Base-by-base conservation (phyloP, 1,284 basidiomycete species). In the Kwoniella shivajii region DNA sequence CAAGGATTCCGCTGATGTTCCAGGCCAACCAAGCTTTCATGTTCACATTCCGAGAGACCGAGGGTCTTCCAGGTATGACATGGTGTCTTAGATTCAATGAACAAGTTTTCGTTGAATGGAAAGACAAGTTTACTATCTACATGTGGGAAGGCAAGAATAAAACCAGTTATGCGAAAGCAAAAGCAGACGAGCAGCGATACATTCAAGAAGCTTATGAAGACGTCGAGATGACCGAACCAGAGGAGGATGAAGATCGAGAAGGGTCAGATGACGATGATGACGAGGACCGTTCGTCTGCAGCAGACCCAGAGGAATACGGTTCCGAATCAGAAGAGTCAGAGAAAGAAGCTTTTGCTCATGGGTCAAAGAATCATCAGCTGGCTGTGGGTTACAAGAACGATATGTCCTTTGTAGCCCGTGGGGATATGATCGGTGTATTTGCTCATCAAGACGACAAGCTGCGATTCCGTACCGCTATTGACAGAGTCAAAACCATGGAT, bases 341-440 rank as follows among this genome's bases (percentile, higher is more conserved):
- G 78, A 78, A 20, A 65, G 71, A 65, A 38, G 56, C 57, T 6
- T 71, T 71, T 49, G 77, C 80, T 33, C 54, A 79, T 79, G 63
- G 74, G 27, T 84, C 85, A 36, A 89, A 89, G 62, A 98, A 99
- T 78, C 90, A 91, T 33, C 89, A 93, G 66, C 84, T 99, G 31
- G 91, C 90, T 2, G 88, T 99, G 42, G 96, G 96, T 5, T 95
- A 97, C 83, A 95, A 92, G 79, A 91, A 93, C 63, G 92, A 97
- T 71, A 84, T 92, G 36, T 94, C 95, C 11, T 98, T 95, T 69
- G 95, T 99, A 57, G 88, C 94, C 22, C 88, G 96, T 39, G 95
- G 94, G 36, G 89, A 89, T 79, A 93, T 90, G 77, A 97, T 99
- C 62, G 96, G 96, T 18, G 92, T 98, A n/a, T 99, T 99, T 81